These are phyloP conservation scores for Boletus hoseneyae DNA, from an alignment of 1,284 basidiomycete species.

Conservation along the genomic window DNA sequence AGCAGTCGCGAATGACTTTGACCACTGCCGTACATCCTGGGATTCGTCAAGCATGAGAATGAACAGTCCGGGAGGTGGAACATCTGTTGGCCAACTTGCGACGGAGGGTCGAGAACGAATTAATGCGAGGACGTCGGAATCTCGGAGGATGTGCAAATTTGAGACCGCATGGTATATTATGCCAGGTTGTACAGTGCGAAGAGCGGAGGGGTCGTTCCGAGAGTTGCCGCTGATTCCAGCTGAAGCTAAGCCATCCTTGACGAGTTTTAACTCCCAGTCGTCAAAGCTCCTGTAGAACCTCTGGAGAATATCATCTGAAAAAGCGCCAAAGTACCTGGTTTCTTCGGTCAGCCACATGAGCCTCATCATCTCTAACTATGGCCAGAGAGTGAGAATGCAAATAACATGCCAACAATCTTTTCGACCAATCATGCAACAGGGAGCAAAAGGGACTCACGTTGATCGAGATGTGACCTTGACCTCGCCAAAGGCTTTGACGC, in stretches of 20 bases:
- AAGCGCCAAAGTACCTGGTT: slow-evolving; percentile 65
- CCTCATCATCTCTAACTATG: slow-evolving; percentile 2
- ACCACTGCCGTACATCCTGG: slow-evolving; percentile 55
- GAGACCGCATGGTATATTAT: slow-evolving; percentile 65
- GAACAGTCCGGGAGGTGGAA: slow-evolving; percentile 57
- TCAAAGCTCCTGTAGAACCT: slow-evolving; percentile 67
- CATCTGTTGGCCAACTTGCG: slow-evolving; percentile 53
- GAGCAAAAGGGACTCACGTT: slow-evolving; percentile 52
- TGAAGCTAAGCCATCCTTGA: slow-evolving; percentile 44
- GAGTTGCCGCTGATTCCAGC: slow-evolving; percentile 30
- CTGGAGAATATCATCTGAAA: slow-evolving; percentile 44
- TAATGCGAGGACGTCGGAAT: slow-evolving; percentile 46
- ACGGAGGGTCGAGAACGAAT: slow-evolving; percentile 43
- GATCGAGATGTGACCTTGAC: slow-evolving; percentile 59
- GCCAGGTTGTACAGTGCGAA: slow-evolving; percentile 42
- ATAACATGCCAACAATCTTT: slow-evolving; percentile 6
- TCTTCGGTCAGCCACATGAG: slow-evolving; percentile 20
- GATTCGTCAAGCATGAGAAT: slow-evolving; percentile 54
- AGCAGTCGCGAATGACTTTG: slow-evolving; percentile 39
- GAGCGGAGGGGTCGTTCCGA: slow-evolving; percentile 12
- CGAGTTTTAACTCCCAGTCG: slow-evolving; percentile 57
- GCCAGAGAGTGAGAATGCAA: slow-evolving; percentile 11
- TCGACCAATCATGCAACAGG: slow-evolving; percentile 1
- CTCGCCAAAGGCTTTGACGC: slow-evolving; percentile 62
- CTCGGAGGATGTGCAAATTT: slow-evolving; percentile 58